Base-by-base conservation (phyloP, 768 basidiomycete species). In the Russula virescens region DNA sequence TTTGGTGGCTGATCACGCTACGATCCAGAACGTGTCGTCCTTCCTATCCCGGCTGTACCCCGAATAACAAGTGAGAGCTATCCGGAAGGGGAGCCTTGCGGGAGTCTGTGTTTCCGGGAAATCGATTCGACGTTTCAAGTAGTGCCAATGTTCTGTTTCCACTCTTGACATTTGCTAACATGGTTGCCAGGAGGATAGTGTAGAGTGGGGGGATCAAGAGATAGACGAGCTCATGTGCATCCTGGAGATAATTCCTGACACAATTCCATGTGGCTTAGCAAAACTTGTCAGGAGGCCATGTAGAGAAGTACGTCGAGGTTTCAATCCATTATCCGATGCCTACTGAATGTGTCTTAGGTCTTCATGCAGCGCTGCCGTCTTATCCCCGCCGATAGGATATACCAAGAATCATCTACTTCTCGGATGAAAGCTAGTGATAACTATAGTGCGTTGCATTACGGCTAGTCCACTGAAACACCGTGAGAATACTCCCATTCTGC, bases 201-300 rank as follows among this genome's bases (percentile, higher is more conserved):
- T 57, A 13, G n/a, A 49, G 47, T 65, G 64, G 64, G 21, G 23
- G 19, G 56, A 58, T 21, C 8, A 51, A 19, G 64, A 65, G 9
- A 10, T 63, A 14, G 51, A 63, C 19, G 64, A 63, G 40, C 61
- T 65, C n/a, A 26, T 5, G 11, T 58, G 64, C 45, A 57, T 63
- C 38, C 50, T 65, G 21, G 61, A 65, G 28, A 57, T 65, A 26
- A 62, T 63, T 34, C 64, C 64, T 21, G 65, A 67, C 43, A 59
- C 60, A 13, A 2, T 26, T 5, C 66, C 66, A 4, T 67, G 66
- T 56, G 66, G 65, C 31, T 31, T 67, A 1, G 66, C 66, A 19
- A 63, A 53, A 34, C 61, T 65, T 38, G 51, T 65, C 25, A 56
- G 64, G 50, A 63, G 48, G 16, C 61, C 64, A 14, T 65, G 64